phyloP scores from a whole-genome alignment of 1,284 basidiomycete species.

The Trametes pubescens region DNA sequence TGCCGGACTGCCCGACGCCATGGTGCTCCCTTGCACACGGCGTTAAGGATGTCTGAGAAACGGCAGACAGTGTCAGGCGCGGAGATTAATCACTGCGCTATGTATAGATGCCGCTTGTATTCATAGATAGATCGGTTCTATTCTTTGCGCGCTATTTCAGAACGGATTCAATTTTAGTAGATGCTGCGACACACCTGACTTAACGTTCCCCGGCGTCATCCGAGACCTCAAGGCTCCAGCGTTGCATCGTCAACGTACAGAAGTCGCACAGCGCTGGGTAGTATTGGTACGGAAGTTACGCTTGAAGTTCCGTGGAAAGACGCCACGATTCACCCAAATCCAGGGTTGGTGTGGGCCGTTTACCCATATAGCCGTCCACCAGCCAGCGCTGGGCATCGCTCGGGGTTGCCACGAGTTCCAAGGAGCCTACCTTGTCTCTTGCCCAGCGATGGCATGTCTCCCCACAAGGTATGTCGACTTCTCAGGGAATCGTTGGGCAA shows the following conservation, averaged over 20 bases:
- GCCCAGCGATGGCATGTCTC: slow-evolving; percentile 74
- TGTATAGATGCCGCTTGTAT: not conserved
- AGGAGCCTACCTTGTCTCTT: slow-evolving; percentile 79
- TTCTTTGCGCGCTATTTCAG: not conserved
- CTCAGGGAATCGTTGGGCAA: slow-evolving; percentile 72
- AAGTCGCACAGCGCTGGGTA: too few relatives aligned
- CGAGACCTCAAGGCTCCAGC: not conserved
- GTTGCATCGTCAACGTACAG: too few relatives aligned
- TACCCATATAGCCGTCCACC: too few relatives aligned
- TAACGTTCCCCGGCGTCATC: not conserved
- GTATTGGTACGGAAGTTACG: too few relatives aligned
- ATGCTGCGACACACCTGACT: not conserved
- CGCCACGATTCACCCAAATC: too few relatives aligned
- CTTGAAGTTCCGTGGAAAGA: too few relatives aligned
- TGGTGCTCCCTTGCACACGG: too few relatives aligned
- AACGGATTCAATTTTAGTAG: not conserved
- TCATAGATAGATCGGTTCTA: not conserved
- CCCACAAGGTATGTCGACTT: slow-evolving; percentile 90
- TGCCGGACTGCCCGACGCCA: not conserved
- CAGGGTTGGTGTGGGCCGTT: too few relatives aligned
- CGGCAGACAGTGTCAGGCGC: not conserved
- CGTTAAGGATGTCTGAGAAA: too few relatives aligned
- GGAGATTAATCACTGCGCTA: not conserved
- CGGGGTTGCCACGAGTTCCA: not conserved
- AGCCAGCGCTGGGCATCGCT: too few relatives aligned